phyloP scores from a whole-genome alignment of 352 stramenopile genomes.

The Phytophthora sojae region DNA sequence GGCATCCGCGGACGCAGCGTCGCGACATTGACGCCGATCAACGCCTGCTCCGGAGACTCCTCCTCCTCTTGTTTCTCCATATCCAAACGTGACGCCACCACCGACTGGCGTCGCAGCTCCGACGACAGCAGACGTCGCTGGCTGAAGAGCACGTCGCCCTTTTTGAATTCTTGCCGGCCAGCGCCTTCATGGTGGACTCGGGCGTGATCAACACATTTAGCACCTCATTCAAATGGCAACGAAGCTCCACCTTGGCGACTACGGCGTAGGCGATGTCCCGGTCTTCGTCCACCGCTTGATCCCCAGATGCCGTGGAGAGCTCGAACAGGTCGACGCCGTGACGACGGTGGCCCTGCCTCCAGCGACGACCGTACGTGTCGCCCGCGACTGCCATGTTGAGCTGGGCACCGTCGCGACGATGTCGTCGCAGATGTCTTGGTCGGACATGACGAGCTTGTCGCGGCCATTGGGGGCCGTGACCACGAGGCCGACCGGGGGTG shows the following conservation, averaged over 20 bases:
- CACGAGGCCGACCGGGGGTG: constrained; percentile 32
- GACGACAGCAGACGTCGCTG: constrained; percentile 31
- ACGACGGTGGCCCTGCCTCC: constrained; percentile 46
- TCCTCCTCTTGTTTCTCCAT: constrained; percentile 11
- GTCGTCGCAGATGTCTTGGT: constrained; percentile 51
- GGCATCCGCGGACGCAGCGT: constrained; percentile 38
- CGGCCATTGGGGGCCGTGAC: constrained; percentile 38
- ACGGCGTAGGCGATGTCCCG: constrained; percentile 54
- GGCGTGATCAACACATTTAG: constrained; percentile 56
- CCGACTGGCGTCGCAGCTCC: constrained; percentile 38
- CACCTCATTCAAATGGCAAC: constrained; percentile 67
- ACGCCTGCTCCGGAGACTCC: constrained; percentile 32
- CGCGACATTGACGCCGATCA: constrained; percentile 41
- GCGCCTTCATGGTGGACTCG: constrained; percentile 52
- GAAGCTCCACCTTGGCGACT: constrained; percentile 54
- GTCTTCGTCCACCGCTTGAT: constrained; percentile 28
- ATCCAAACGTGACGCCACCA: constrained; percentile 27
- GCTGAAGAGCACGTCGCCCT: constrained; percentile 51
- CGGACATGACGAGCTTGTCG: constrained; percentile 45
- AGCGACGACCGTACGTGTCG: constrained; percentile 56
- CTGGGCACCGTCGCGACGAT: constrained; percentile 47
- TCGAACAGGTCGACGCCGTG: constrained; percentile 59
- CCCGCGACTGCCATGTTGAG: constrained; percentile 34
- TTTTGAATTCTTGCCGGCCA: constrained; percentile 59
- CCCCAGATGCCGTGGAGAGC: constrained; percentile 34